These are phyloP conservation scores for Euphorbia schlechtendalii DNA, from an alignment of 441 rosid genomes.

Conservation along the genomic window DNA sequence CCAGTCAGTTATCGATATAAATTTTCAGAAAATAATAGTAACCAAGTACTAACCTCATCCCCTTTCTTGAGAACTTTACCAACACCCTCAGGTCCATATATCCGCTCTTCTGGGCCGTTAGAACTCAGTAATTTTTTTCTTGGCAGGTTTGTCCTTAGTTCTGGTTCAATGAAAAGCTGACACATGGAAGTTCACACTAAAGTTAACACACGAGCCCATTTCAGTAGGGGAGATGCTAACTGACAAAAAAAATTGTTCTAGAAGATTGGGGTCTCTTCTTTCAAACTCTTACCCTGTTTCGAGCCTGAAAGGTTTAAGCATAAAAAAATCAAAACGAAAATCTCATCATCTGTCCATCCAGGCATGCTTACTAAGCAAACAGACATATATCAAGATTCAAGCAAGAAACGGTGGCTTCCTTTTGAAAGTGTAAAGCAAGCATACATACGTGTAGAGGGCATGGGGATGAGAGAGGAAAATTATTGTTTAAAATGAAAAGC, in stretches of 20 bases:
- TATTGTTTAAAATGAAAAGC: constrained; percentile 3
- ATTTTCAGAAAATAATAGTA: neutral
- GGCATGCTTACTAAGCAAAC: neutral
- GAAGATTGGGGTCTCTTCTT: too few species aligned
- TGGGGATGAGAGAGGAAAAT: too few species aligned
- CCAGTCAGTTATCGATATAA: neutral
- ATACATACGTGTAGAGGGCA: neutral
- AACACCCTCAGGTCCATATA: constrained; percentile 67
- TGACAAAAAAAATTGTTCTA: too few species aligned
- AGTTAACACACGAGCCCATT: constrained; percentile 12
- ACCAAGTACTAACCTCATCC: constrained; percentile 54
- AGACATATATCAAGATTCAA: neutral
- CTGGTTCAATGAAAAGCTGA: constrained; percentile 85
- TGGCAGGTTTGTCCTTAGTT: constrained; percentile 69
- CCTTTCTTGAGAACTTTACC: constrained; percentile 71
- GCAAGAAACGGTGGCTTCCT: neutral
- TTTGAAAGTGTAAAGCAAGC: neutral
- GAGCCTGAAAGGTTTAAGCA: too few species aligned
- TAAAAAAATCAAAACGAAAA: neutral
- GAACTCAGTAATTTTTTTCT: constrained; percentile 49
- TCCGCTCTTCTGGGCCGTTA: constrained; percentile 61
- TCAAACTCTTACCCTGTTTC: neutral
- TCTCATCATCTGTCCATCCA: neutral
- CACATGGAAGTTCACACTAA: constrained; percentile 15
- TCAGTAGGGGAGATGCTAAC: too few species aligned